A percentile compares a stretch with the other conserved stretches of the same genome.
Evolutionary conservation across 2,329 filamentous ascomycete species (phyloP).

Genomic region (Cercospora sp.): DNA sequence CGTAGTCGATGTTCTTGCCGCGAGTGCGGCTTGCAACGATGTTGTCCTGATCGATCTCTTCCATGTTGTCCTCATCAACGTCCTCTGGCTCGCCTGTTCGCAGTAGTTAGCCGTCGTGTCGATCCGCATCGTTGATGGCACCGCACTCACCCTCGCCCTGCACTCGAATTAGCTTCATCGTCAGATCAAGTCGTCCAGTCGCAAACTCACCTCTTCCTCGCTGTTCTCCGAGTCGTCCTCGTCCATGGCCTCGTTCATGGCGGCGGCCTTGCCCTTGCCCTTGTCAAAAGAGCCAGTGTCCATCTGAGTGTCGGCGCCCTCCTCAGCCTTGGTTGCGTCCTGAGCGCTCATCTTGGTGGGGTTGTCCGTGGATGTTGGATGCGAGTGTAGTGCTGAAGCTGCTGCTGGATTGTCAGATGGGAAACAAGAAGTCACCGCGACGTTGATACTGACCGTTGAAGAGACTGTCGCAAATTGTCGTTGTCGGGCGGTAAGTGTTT

Average conservation of each 20-base stretch:
- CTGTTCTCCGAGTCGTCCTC: slow-evolving; percentile 47
- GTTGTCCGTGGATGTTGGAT: slow-evolving; percentile 1
- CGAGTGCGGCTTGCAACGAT: slow-evolving; percentile 85
- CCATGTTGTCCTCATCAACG: slow-evolving; percentile 77
- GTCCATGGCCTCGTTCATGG: slow-evolving; percentile 55
- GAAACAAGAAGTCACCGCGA: background rate
- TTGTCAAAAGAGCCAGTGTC: slow-evolving; percentile 57
- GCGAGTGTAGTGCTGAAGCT: background rate
- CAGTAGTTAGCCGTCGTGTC: background rate
- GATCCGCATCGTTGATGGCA: background rate
- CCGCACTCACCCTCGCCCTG: slow-evolving; percentile 20
- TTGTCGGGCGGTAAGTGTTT: slow-evolving; percentile 12
- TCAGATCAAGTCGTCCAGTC: background rate
- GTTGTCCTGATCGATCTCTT: slow-evolving; percentile 88
- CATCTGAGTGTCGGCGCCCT: slow-evolving; percentile 40
- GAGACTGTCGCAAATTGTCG: slow-evolving; percentile 2
- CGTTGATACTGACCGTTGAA: background rate
- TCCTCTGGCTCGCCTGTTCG: slow-evolving; percentile 57
- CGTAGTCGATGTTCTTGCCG: slow-evolving; percentile 88
- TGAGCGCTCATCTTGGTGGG: slow-evolving; percentile 33
- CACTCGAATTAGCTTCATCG: slow-evolving; percentile 1
- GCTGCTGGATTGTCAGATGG: background rate
- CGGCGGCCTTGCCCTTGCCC: slow-evolving; percentile 81
- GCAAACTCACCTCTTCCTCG: slow-evolving; percentile 41
- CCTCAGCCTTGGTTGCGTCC: slow-evolving; percentile 26